Percentiles rank a stretch among this genome's conserved stretches.
These are phyloP conservation scores for Solanum sejunctum DNA, from an alignment of 257 asterid genomes.

Conservation along the genomic window DNA sequence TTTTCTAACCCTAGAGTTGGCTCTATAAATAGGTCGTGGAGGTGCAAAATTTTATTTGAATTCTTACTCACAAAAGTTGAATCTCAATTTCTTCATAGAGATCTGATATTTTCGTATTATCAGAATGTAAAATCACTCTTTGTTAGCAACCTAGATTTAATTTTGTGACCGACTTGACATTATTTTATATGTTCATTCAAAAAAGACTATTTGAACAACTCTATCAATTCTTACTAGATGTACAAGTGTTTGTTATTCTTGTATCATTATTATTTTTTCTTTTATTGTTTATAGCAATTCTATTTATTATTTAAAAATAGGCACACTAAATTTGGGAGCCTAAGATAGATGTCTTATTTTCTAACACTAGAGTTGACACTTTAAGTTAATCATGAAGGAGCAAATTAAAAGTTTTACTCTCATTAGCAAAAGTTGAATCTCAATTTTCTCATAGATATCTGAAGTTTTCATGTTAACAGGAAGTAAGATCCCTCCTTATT, in stretches of 20 bases:
- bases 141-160: neutral
- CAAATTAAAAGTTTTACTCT: too few relatives aligned
- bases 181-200: neutral
- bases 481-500: too few relatives aligned
- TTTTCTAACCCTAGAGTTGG: neutral
- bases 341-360: too few relatives aligned
- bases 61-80: neutral
- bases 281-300: too few relatives aligned
- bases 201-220: neutral
- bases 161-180: neutral
- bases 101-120: neutral
- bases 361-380: too few relatives aligned
- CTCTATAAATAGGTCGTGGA: neutral
- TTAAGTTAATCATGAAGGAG: too few relatives aligned
- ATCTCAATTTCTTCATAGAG: neutral
- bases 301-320: too few relatives aligned
- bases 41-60: neutral
- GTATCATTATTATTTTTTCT: too few relatives aligned
- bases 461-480: too few relatives aligned
- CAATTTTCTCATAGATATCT: too few relatives aligned
- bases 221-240: neutral
- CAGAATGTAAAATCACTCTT: neutral
- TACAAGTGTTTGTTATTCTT: neutral
- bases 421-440: too few relatives aligned
- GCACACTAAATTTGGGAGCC: too few relatives aligned